Evolutionary conservation across 805 yeast species (phyloP), one percentile per base, ranked within the genome.

Genomic region (Maudiozyma barnettii): DNA sequence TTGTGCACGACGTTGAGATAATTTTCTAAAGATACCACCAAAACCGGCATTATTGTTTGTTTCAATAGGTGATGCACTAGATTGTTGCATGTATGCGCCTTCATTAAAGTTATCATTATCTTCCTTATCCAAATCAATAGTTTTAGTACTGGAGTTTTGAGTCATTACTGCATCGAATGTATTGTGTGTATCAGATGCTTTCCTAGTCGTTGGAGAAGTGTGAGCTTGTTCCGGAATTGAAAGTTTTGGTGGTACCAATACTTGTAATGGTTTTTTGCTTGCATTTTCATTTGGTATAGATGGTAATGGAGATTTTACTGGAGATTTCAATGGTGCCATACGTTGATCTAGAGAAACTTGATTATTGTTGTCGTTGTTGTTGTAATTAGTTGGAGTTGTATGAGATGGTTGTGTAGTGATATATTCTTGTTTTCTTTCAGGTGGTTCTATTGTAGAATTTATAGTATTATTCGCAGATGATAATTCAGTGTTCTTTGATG

Each of bases 181-280:
- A 14, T 52, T 57, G 29, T 54, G 54, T 6, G 48, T 48, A 10
- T 60, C 67, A 14, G 58, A 44, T 12, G 58, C 51, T 41, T 62
- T 64, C 46, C 66, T 58, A 20, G 47, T 52, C 2, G 59, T 77
- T 59, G 71, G 75, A 61, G 66, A 77, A 56, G 60, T 78, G 68
- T 68, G 76, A 48, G 65, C 75, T 68, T 61, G 71, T 64, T 70
- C 81, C 59, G 69, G 78, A 65, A 52, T 70, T 57, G 66, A 72
- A 59, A 67, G 59, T 58, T 57, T 65, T 53, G 69, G 76, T 57
- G 61, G 76, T 58, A 53, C 58, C 46, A 61, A 39, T 2, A 61
- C 52, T 45, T 55, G 52, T 41, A 60, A 45, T 19, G 51, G 52
- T 39, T 26, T 42, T 16, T 22, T 33, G 8, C 10, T 29, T n/a